These are phyloP conservation scores for Phytophthora citrophthora DNA, from an alignment of 352 stramenopile genomes.

Conservation along the genomic window DNA sequence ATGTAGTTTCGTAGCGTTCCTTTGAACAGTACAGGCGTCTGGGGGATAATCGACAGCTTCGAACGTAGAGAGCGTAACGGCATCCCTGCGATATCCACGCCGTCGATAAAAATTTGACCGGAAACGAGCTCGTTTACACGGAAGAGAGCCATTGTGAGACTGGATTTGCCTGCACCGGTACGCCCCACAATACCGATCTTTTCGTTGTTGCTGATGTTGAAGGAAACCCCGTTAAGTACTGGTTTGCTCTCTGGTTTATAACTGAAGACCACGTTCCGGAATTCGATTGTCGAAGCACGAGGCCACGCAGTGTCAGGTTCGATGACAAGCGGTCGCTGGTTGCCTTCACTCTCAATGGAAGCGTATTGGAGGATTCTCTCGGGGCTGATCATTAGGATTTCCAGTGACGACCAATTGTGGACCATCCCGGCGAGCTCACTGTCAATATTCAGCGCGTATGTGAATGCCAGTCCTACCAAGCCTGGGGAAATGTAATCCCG, in stretches of 20 bases:
- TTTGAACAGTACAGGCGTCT: conserved; percentile 91
- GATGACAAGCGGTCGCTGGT: conserved; percentile 21
- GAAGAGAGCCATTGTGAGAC: conserved; percentile 86
- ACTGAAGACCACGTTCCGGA: conserved; percentile 78
- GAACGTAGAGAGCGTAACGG: conserved; percentile 36
- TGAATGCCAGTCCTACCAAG: conserved; percentile 87
- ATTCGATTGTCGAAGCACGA: conserved; percentile 66
- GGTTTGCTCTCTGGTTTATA: conserved; percentile 65
- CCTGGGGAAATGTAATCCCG: conserved; percentile 51
- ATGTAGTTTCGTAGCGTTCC: conserved; percentile 90
- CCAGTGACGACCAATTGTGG: conserved; percentile 43
- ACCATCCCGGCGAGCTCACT: conserved; percentile 79
- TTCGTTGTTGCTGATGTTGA: too few species aligned
- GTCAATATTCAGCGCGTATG: conserved; percentile 86
- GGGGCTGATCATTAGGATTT: conserved; percentile 64
- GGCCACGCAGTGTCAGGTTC: conserved; percentile 64
- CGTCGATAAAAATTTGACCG: conserved; percentile 52
- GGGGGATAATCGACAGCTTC: conserved; percentile 48
- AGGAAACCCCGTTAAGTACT: too few species aligned
- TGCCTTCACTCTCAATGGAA: conserved; percentile 31
- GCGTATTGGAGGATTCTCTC: conserved; percentile 55
- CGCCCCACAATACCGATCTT: conserved; percentile 75
- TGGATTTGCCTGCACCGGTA: conserved; percentile 89
- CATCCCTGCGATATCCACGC: conserved; percentile 41
- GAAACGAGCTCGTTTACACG: conserved; percentile 79